Conservation (phyloP, 129 eudicot species). For the Logfia minima region DNA sequence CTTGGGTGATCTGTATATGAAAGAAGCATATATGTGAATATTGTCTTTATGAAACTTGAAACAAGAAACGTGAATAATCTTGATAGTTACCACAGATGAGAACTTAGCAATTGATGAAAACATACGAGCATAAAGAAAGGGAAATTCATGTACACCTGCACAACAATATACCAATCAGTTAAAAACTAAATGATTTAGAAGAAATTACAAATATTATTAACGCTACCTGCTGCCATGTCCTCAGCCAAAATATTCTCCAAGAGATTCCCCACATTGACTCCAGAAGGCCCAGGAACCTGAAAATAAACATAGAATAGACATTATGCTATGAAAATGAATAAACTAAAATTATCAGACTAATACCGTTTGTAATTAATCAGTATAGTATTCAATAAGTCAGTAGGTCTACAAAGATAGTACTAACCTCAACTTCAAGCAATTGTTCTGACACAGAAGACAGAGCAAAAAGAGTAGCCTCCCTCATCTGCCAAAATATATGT, state of each 20-base stretch:
- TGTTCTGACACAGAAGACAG: slow-evolving; percentile 83
- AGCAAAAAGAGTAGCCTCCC: slow-evolving; percentile 92
- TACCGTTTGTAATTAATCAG: not conserved
- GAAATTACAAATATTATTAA: not conserved
- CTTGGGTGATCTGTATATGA: slow-evolving; percentile 58
- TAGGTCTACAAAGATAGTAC: slow-evolving; percentile 18
- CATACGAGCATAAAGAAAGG: slow-evolving; percentile 91
- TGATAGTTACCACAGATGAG: slow-evolving; percentile 71
- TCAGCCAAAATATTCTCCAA: slow-evolving; percentile 68
- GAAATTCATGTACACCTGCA: slow-evolving; percentile 79
- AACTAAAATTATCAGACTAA: slow-evolving; percentile 13
- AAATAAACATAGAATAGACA: slow-evolving; percentile 15
- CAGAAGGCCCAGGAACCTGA: slow-evolving; percentile 57
- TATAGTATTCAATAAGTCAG: slow-evolving; percentile 2
- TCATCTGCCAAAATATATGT: slow-evolving; percentile 54
- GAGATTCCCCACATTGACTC: slow-evolving; percentile 49
- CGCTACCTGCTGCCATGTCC: slow-evolving; percentile 77
- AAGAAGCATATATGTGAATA: slow-evolving; percentile 23
- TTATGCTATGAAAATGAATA: slow-evolving; percentile 2
- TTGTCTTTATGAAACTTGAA: slow-evolving; percentile 3
- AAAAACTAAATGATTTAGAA: slow-evolving; percentile 7
- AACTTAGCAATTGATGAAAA: slow-evolving; percentile 81
- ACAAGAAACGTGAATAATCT: not conserved
- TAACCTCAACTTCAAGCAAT: slow-evolving; percentile 77
- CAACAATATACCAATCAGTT: slow-evolving; percentile 20